Evolutionary conservation across 179 eudicot genomes (phyloP).

Genomic region (Silene coronaria): DNA sequence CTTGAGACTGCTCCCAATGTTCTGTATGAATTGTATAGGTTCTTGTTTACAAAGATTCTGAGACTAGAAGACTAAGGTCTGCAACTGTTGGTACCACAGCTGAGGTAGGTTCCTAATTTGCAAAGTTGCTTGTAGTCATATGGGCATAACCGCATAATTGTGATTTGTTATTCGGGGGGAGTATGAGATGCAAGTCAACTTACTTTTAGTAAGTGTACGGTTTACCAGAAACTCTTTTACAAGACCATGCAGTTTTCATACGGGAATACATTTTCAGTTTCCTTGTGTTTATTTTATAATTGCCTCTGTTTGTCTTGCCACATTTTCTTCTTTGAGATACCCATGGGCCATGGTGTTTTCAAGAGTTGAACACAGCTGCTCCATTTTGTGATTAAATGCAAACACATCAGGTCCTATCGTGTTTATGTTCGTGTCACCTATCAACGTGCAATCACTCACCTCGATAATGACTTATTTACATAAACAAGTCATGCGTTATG

Average conservation of each 20-base stretch:
- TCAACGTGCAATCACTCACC: background rate
- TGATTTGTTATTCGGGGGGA: background rate
- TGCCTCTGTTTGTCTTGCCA: background rate
- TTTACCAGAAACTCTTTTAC: background rate
- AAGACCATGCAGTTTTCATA: background rate
- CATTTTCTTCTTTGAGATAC: background rate
- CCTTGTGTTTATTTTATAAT: background rate
- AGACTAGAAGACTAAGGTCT: slow-evolving; percentile 43
- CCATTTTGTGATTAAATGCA: background rate
- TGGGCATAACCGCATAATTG: background rate
- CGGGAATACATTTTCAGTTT: background rate
- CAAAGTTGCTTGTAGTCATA: background rate
- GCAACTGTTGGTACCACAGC: slow-evolving; percentile 83
- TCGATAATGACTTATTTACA: background rate
- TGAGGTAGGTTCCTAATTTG: slow-evolving; percentile 46
- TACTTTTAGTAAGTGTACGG: background rate
- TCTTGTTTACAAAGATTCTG: slow-evolving; percentile 51
- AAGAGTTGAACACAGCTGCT: background rate
- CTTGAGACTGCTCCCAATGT: background rate
- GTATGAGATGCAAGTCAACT: background rate
- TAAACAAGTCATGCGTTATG: background rate
- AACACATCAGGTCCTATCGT: background rate
- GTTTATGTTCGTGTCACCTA: background rate
- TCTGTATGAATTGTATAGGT: slow-evolving; percentile 41
- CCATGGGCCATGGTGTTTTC: background rate